phyloP scores from a whole-genome alignment of 2,329 filamentous ascomycete genomes.

The Nemania sp. region DNA sequence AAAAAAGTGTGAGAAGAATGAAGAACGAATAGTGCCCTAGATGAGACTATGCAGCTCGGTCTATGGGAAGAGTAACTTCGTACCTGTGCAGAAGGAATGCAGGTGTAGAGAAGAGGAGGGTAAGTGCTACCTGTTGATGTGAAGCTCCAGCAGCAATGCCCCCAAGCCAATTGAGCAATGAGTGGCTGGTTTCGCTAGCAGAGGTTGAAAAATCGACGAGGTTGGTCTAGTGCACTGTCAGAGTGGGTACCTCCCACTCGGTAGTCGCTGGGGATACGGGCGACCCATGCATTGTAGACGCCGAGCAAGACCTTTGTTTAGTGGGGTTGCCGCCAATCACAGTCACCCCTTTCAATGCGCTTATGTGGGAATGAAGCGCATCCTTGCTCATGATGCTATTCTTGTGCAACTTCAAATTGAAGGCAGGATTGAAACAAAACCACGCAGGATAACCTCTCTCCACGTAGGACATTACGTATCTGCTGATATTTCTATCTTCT shows the following conservation, averaged over 20 bases:
- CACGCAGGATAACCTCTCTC: too few species aligned
- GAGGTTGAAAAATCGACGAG: constrained; percentile 22
- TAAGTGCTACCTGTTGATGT: constrained; percentile 1
- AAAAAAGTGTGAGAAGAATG: background rate
- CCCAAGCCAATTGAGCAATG: constrained; percentile 25
- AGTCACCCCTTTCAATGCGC: constrained; percentile 15
- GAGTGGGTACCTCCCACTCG: constrained; percentile 4
- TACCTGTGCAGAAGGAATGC: background rate
- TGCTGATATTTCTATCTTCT: too few species aligned
- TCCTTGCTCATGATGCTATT: background rate
- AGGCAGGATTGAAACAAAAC: too few species aligned
- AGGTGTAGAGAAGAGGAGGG: background rate
- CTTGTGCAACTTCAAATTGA: background rate
- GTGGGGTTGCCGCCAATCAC: constrained; percentile 31
- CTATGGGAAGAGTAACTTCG: constrained; percentile 2
- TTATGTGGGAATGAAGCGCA: background rate
- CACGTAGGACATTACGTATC: too few species aligned
- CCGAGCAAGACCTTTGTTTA: constrained; percentile 36
- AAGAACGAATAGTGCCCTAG: constrained; percentile 1
- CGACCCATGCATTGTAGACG: constrained; percentile 12
- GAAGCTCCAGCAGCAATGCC: constrained; percentile 18
- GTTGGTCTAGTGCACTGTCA: constrained; percentile 23
- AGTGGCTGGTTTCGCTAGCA: constrained; percentile 21
- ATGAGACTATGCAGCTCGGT: background rate
- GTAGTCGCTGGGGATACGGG: constrained; percentile 6